Evolutionary conservation across 441 rosid genomes (phyloP).

Genomic region (Bocquillonia castaneifolia): DNA sequence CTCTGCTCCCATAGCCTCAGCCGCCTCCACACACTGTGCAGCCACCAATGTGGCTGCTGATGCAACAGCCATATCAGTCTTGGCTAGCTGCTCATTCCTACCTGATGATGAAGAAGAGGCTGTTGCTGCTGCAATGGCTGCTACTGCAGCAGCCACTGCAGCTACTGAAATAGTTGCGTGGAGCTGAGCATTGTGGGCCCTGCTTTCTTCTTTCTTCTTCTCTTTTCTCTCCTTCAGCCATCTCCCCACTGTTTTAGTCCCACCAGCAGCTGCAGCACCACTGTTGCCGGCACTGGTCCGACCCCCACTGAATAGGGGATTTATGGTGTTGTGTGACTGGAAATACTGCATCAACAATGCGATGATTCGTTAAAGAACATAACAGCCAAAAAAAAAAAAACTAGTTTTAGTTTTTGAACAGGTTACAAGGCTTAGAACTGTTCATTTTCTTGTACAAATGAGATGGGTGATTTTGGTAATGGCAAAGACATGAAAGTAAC

Average conservation of each 20-base stretch:
- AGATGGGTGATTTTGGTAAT: neutral
- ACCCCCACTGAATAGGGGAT: conserved; percentile 55
- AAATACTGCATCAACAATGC: conserved; percentile 53
- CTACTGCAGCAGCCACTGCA: conserved; percentile 81
- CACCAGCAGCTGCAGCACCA: conserved; percentile 44
- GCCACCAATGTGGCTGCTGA: conserved; percentile 90
- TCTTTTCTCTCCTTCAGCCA: conserved; percentile 92
- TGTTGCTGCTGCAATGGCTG: conserved; percentile 74
- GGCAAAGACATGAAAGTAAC: neutral
- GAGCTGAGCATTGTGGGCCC: conserved; percentile 80
- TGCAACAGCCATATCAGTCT: conserved; percentile 76
- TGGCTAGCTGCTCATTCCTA: conserved; percentile 58
- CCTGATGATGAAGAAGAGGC: conserved; percentile 55
- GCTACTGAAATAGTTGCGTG: conserved; percentile 88
- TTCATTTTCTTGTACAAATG: neutral
- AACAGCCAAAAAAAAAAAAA: neutral
- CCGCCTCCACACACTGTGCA: conserved; percentile 92
- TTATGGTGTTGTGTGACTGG: conserved; percentile 67
- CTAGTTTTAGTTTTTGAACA: neutral
- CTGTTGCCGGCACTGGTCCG: conserved; percentile 51
- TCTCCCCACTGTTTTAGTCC: conserved; percentile 80
- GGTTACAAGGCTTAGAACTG: neutral
- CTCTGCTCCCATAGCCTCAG: conserved; percentile 84
- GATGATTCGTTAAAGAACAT: conserved; percentile 3
- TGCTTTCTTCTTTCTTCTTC: conserved; percentile 81